Evolutionary conservation across 2,329 filamentous ascomycete genomes (phyloP).

Genomic region (Phialophora macrospora): DNA sequence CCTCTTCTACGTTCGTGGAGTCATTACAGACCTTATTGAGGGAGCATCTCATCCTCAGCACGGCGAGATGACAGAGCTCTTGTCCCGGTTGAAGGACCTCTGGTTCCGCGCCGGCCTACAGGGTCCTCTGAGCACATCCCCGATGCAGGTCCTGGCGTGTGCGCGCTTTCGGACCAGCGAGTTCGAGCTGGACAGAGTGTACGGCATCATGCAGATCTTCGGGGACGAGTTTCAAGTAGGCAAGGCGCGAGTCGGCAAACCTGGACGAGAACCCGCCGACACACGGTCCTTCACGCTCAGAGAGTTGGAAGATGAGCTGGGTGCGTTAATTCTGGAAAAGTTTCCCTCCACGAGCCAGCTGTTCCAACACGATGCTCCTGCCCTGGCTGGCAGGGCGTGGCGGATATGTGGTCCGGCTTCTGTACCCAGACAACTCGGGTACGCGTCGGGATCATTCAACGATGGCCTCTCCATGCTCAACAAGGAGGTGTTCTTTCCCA

Average conservation of each 20-base stretch:
- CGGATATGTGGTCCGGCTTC: slow-evolving; percentile 4
- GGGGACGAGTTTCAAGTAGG: neutral
- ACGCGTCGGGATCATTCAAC: slow-evolving; percentile 3
- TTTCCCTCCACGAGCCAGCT: slow-evolving; percentile 5
- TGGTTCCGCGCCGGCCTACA: slow-evolving; percentile 2
- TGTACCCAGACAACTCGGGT: neutral
- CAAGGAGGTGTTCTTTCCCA: neutral
- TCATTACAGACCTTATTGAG: neutral
- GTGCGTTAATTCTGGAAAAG: neutral
- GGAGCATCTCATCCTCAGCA: neutral
- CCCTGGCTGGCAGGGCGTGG: neutral
- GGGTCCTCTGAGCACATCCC: slow-evolving; percentile 1
- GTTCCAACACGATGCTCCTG: slow-evolving; percentile 1
- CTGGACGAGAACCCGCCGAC: neutral
- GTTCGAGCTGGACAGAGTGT: slow-evolving; percentile 3
- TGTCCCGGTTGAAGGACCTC: neutral
- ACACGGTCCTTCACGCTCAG: neutral
- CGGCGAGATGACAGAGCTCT: neutral
- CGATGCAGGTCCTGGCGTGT: slow-evolving; percentile 3
- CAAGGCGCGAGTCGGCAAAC: neutral
- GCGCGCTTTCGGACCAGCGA: slow-evolving; percentile 2
- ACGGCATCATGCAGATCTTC: slow-evolving; percentile 5
- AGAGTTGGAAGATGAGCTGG: slow-evolving; percentile 4
- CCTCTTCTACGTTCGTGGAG: neutral
- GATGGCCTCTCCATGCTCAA: slow-evolving; percentile 10